These are phyloP conservation scores for Solanum clarkiae DNA, from an alignment of 257 asterid species.

Conservation along the genomic window DNA sequence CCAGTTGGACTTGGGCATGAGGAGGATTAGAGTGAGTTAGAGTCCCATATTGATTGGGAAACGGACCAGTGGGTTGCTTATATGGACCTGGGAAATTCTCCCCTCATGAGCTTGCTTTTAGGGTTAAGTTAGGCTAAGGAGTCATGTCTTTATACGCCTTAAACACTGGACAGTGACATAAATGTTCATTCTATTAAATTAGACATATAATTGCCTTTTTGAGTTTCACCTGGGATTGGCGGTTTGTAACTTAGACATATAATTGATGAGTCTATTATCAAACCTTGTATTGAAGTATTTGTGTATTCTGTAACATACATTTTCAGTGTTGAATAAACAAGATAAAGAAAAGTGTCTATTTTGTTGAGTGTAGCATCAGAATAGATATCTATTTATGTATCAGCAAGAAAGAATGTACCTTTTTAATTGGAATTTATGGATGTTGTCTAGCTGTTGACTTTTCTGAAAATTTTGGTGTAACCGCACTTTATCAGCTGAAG, in stretches of 20 bases:
- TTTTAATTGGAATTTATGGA: background rate
- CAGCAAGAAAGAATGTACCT: background rate
- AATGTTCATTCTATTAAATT: background rate
- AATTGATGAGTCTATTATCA: background rate
- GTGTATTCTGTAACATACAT: background rate
- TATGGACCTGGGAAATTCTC: background rate
- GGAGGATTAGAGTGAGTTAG: background rate
- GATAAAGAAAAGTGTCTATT: background rate
- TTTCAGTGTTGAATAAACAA: background rate
- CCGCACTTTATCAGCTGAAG: no score
- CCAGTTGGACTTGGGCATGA: background rate
- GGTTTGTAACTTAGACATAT: background rate
- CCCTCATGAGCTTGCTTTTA: background rate
- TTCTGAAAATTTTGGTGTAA: background rate
- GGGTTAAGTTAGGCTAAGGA: background rate
- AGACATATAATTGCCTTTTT: background rate
- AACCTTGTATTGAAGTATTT: background rate
- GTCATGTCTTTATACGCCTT: background rate
- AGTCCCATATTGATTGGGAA: background rate
- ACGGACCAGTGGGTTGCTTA: background rate
- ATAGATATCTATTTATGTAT: background rate
- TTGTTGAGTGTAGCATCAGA: background rate
- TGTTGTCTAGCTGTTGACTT: background rate
- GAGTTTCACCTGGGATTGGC: background rate
- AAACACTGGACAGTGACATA: background rate